phyloP scores from a whole-genome alignment of 2,329 filamentous ascomycete genomes.

The Cordyceps javanica region DNA sequence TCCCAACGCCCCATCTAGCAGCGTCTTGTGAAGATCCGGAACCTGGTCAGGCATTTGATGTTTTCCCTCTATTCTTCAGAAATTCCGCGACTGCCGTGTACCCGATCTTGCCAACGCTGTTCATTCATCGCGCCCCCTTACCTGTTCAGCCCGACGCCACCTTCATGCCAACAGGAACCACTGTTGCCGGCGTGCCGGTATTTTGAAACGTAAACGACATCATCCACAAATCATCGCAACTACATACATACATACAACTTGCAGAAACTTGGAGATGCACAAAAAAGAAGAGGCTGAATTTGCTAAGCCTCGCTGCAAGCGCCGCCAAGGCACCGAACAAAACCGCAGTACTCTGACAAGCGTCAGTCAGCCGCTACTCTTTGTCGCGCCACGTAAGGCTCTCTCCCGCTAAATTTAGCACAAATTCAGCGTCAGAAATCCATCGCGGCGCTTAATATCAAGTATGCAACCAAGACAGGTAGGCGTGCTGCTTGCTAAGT shows the following conservation, averaged over 20 bases:
- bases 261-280: not conserved
- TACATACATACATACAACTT: too few species aligned
- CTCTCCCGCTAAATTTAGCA: not conserved
- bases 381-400: not conserved
- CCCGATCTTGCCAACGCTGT: slow-evolving; percentile 5
- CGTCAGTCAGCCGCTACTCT: not conserved
- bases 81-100: slow-evolving; percentile 1
- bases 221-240: not conserved
- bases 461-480: not conserved
- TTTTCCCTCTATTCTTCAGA: not conserved
- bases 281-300: not conserved
- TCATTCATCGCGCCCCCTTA: not conserved
- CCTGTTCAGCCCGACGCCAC: not conserved
- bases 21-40: not conserved
- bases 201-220: not conserved
- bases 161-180: not conserved
- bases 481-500: too few species aligned
- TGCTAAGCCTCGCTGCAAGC: not conserved
- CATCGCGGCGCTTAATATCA: not conserved
- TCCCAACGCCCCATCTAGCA: not conserved
- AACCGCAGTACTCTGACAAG: not conserved
- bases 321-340: not conserved
- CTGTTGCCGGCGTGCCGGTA: not conserved
- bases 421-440: not conserved
- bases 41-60: slow-evolving; percentile 2